A percentile compares a stretch with the other conserved stretches of the same genome.
Evolutionary conservation across 768 basidiomycete genomes (phyloP).

Genomic region (Gyrodon lividus): DNA sequence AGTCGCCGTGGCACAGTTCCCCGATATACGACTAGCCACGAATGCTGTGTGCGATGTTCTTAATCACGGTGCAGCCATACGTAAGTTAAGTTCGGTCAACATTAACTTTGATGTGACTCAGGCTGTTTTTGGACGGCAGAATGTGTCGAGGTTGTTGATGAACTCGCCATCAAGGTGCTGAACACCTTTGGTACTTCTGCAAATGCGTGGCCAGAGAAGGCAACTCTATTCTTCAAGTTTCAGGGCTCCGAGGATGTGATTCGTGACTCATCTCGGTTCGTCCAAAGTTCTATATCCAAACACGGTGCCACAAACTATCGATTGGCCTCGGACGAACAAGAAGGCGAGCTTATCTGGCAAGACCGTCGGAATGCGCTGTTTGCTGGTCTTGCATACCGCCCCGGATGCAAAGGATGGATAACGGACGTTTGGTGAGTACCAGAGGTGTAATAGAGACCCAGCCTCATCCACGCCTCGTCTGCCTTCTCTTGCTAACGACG

Average conservation of each 20-base stretch:
- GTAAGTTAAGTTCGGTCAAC: not conserved
- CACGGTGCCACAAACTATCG: conserved; percentile 39
- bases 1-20: conserved; percentile 58
- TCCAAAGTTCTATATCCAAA: conserved; percentile 33
- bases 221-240: conserved; percentile 46
- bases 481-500: not conserved
- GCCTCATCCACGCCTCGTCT: not conserved
- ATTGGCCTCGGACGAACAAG: conserved; percentile 37
- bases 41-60: conserved; percentile 40
- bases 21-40: conserved; percentile 40
- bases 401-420: conserved; percentile 37
- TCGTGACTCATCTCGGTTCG: conserved; percentile 31
- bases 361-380: conserved; percentile 28
- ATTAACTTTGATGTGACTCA: not conserved
- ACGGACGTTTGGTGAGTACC: conserved; percentile 37
- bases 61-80: conserved; percentile 34
- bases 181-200: conserved; percentile 25
- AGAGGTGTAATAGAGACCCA: not conserved
- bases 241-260: conserved; percentile 36
- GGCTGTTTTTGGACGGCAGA: conserved; percentile 20
- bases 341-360: conserved; percentile 40
- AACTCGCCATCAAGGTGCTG: conserved; percentile 29
- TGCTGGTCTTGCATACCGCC: conserved; percentile 28
- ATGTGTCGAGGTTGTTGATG: conserved; percentile 47
- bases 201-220: conserved; percentile 30